Evolutionary conservation across 2,329 filamentous ascomycete genomes (phyloP), one percentile per base, ranked within the genome.

Genomic region (Calonectria pteridis): DNA sequence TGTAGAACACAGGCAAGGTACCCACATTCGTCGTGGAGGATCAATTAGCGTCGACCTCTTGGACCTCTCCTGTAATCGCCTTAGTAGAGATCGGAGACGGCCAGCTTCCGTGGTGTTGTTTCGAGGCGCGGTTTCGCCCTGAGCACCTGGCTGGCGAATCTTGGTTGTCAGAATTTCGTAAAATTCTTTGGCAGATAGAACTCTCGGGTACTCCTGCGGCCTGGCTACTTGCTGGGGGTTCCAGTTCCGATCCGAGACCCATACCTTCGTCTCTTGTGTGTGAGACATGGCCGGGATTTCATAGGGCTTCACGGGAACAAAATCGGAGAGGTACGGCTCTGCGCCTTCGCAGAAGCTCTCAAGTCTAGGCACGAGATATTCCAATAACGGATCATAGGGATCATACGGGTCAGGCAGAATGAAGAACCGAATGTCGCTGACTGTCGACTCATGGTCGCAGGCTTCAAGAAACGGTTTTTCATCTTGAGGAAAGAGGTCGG

Each of bases 201-300:
- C 18, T 33, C 35, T 50, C 4, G 23, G 40, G 18, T 69, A 66
- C 16, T 10, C 1, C 18, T 5, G 31, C 1, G 40, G 33, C 14
- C 16, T n/a, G 13, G 6, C 35, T 6, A 31, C 2, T 5, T 31
- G 20, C 6, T 67, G 13, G 9, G 29, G 37, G 14, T 18, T 35
- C n/a, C 43, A 37, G 46, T 63, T 74, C 4, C n/a, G 28, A 18
- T 69, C 69, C 6, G 31, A 74, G 6, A 72, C 31, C 72, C 72
- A 74, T 26, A 55, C 67, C 11, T 26, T 50, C 6, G 72, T 35
- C 7, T 23, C 26, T 20, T 37, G 35, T 28, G 26, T 10, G n/a
- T 28, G 23, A 20, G 33, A 43, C n/a, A 23, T 10, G 23, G 28
- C 20, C 6, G 7, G 51, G 26, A 18, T 6, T 40, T 62, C 40